A percentile compares a stretch with the other conserved stretches of the same genome.
phyloP scores from a whole-genome alignment of 1,284 basidiomycete genomes.

The Apiotrichum veenhuisii region DNA sequence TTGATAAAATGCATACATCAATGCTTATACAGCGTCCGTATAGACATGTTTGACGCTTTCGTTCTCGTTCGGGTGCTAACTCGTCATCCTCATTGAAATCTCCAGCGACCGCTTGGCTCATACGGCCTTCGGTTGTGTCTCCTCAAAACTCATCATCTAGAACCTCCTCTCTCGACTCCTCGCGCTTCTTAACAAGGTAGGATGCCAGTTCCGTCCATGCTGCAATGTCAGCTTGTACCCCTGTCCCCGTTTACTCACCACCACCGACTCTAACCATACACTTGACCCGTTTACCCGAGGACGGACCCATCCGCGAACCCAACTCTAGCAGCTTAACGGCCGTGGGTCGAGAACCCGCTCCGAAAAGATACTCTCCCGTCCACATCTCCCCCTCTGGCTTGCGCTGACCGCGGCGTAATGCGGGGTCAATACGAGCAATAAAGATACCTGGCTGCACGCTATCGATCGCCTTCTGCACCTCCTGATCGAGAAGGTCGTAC shows the following conservation, averaged over 20 bases:
- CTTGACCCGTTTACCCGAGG: constrained; percentile 27
- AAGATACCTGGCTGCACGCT: constrained; percentile 27
- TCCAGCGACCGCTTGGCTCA: background rate
- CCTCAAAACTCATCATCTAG: constrained; percentile 1
- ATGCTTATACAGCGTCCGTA: background rate
- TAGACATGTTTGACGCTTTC: background rate
- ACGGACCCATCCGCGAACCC: constrained; percentile 14
- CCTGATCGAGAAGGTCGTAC: constrained; percentile 42
- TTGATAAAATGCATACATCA: constrained; percentile 9
- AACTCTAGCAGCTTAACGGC: constrained; percentile 38
- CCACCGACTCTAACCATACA: constrained; percentile 36
- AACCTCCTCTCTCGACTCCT: constrained; percentile 11
- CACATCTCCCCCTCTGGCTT: constrained; percentile 38
- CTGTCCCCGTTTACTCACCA: constrained; percentile 7
- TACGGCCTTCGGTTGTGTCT: background rate
- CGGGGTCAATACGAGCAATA: constrained; percentile 36
- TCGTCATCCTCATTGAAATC: background rate
- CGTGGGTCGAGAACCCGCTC: constrained; percentile 29
- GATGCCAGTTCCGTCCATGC: constrained; percentile 33
- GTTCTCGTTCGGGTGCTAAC: background rate
- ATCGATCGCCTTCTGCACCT: constrained; percentile 29
- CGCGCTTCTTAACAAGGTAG: constrained; percentile 22
- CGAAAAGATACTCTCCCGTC: constrained; percentile 47
- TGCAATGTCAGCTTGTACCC: background rate
- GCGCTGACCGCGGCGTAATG: constrained; percentile 40